A percentile compares a stretch with the other conserved stretches of the same genome.
phyloP scores from a whole-genome alignment of 495 filamentous ascomycete species.

The Penicillium bovifimosum region DNA sequence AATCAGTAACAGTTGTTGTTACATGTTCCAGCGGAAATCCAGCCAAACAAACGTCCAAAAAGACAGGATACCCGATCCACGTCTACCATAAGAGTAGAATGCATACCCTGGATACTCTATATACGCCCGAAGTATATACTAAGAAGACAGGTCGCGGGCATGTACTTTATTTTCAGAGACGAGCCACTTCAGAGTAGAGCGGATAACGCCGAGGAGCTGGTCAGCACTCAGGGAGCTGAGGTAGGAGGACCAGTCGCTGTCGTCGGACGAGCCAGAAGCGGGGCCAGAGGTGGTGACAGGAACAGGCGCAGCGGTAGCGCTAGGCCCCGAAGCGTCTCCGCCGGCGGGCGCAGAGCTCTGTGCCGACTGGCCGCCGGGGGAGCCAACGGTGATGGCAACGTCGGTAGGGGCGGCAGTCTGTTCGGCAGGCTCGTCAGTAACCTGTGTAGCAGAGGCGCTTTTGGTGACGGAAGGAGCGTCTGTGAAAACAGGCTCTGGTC shows the following conservation, averaged over 20 bases:
- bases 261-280: constrained; percentile 2
- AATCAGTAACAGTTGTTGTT: constrained; percentile 15
- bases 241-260: constrained; percentile 26
- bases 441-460: constrained; percentile 14
- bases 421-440: constrained; percentile 19
- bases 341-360: constrained; percentile 12
- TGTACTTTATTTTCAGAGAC: constrained; percentile 34
- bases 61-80: constrained; percentile 13
- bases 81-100: background rate
- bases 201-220: constrained; percentile 31
- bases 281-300: constrained; percentile 13
- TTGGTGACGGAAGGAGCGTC: constrained; percentile 8
- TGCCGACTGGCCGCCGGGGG: constrained; percentile 19
- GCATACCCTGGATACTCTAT: constrained; percentile 7
- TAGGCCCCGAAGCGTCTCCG: constrained; percentile 10
- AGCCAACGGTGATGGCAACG: constrained; percentile 18
- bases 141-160: constrained; percentile 29
- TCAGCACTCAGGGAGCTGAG: constrained; percentile 36
- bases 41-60: constrained; percentile 6
- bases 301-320: constrained; percentile 1
- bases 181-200: constrained; percentile 35
- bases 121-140: constrained; percentile 5
- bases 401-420: constrained; percentile 17
- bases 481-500: background rate
- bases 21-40: constrained; percentile 7